Conservation (phyloP, 2,329 filamentous ascomycete species). For the Berkeleyomyces basicola region DNA sequence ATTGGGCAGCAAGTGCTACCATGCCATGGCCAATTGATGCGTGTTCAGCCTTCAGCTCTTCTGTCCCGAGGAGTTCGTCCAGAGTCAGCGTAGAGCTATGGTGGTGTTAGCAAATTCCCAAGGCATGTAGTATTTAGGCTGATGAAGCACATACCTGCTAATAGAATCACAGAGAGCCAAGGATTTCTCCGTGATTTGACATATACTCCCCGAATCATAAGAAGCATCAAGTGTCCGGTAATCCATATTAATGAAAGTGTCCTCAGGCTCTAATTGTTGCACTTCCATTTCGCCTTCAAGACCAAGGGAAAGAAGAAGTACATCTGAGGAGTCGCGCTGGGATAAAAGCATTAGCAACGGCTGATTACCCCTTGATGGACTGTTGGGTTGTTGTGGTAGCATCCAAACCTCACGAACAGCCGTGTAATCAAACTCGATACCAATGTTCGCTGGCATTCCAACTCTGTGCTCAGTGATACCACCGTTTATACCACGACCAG, state of each 20-base stretch:
- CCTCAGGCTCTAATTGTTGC: conserved; percentile 16
- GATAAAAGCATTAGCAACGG: conserved; percentile 28
- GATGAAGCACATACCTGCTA: conserved; percentile 22
- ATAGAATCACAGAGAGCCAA: conserved; percentile 25
- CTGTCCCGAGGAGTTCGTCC: conserved; percentile 20
- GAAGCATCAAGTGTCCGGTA: conserved; percentile 35
- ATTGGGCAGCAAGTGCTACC: conserved; percentile 28
- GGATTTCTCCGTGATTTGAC: conserved; percentile 38
- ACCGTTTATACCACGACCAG: conserved; percentile 45
- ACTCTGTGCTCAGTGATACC: conserved; percentile 51
- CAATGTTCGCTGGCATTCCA: conserved; percentile 53
- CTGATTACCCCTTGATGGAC: not conserved
- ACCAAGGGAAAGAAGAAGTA: conserved; percentile 29
- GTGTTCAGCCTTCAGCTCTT: conserved; percentile 23
- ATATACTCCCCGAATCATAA: conserved; percentile 22
- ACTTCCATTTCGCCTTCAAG: not conserved
- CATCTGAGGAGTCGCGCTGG: conserved; percentile 30
- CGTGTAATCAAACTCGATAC: conserved; percentile 36
- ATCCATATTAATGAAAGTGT: conserved; percentile 32
- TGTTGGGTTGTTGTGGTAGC: conserved; percentile 21
- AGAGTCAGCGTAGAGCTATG: conserved; percentile 20
- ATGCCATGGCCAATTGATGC: conserved; percentile 25
- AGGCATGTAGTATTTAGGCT: not conserved
- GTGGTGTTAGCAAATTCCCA: conserved; percentile 14
- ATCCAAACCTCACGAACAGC: conserved; percentile 38